Base-by-base conservation (phyloP, 768 basidiomycete genomes). In the Rhodotorula kratochvilovae region DNA sequence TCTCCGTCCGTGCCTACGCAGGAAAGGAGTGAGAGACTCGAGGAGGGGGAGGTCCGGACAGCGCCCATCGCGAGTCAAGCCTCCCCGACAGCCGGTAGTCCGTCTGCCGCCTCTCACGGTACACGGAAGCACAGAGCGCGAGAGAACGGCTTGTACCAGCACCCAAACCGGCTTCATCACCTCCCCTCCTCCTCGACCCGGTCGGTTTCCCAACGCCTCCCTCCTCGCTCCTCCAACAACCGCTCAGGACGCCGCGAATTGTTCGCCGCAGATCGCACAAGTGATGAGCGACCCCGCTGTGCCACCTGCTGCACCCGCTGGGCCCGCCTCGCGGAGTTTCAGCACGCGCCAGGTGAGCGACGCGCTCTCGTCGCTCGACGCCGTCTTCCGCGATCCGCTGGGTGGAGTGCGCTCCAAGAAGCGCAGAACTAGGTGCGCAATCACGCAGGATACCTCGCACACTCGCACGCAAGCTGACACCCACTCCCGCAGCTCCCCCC, bases 301-400 rank as follows among this genome's bases (percentile, higher is more conserved):
- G 45, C 45, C 45, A 46, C 27, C 27, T 5, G 50, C 50, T n/a
- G 50, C 50, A 2, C 50, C 50, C 10, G 27, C 29, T 1, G 10
- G 15, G 12, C 12, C 16, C 53, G 15, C 12, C 8, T 23, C 33
- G 19, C 25, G 33, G 54, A 8, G 19, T 8, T n/a, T 67, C 29
- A 46, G 46, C 25, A 66, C 66, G 61, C 70, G 70, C 27, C 19
- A 35, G 10, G 12, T 55, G 3, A 23, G 33, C 8, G 65, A 66
- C 3, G 54, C 61, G 2, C 2, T 71, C 31, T 29, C 54, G 0
- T 21, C 36, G n/a, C 70, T 71, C 56, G 70, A 71, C 35, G 25
- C 35, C 1, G 48, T 61, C 7, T 45, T 51, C 15, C 43, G 48
- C 27, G 57, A 57, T 19, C 35, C 67, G 19, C 25, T 35, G 43